Base-by-base conservation (phyloP, 1,139 yeast species). In the Fermentozyma sake region DNA sequence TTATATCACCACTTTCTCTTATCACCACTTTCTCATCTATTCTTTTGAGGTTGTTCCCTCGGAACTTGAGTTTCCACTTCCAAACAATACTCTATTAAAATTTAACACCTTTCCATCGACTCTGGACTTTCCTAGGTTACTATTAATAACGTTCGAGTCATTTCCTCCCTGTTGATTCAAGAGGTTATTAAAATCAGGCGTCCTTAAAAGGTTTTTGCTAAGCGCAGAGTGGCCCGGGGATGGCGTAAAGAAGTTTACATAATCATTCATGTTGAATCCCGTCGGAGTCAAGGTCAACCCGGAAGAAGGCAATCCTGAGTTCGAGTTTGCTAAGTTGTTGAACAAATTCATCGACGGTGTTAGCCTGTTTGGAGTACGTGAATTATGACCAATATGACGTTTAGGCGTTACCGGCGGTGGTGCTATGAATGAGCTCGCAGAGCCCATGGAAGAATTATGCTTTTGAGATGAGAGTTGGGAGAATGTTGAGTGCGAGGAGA, bases 181-280 rank as follows among this genome's bases (percentile, higher is more conserved):
- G 29, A 59, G 43, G 29, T 50, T 48, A 37, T 61, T 60, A 38
- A 64, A 62, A 42, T 66, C 72, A 1, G 72, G 72, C 4, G 72
- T 65, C 30, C 58, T 59, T 34, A 63, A 45, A 30, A 64, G 52
- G 34, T 55, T 58, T 27, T 55, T 55, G 31, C 43, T 46, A 14
- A 39, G 21, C 16, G 33, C 30, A 18, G 37, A 28, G 10, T 57
- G 55, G 2, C 70, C 69, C 1, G 91, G 91, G 5, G 85, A 76
- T 4, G 93, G 93, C 1, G 86, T 77, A 46, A 79, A 77, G 43
- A 79, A 74, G 48, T 81, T 80, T 24, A 85, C 82, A 50, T 83
- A 84, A 48, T 84, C 95, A 46, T 76, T 79, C 77, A 84, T 75
- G 50, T 84, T 82, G 58, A 84, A 83, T 6, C 85, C 86, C 3